Conservation (phyloP, 768 basidiomycete species). For the Phanerochaete sordida region DNA sequence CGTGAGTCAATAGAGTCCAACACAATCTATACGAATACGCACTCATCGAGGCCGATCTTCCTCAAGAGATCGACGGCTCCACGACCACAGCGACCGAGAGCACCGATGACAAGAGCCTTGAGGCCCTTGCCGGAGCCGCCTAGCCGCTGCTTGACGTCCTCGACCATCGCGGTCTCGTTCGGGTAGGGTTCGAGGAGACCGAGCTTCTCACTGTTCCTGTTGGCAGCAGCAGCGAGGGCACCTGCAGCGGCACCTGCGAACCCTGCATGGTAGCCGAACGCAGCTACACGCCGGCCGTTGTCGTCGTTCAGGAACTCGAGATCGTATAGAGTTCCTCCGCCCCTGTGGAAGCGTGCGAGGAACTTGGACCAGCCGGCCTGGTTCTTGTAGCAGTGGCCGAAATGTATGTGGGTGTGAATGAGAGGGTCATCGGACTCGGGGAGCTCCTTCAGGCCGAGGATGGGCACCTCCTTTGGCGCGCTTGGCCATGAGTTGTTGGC, state of each 20-base stretch:
- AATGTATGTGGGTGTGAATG: slow-evolving; percentile 94
- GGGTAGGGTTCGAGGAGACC: slow-evolving; percentile 75
- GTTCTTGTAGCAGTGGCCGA: slow-evolving; percentile 96
- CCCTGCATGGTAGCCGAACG: slow-evolving; percentile 97
- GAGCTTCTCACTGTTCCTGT: slow-evolving; percentile 55
- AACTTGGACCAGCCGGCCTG: slow-evolving; percentile 92
- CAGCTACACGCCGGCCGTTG: slow-evolving; percentile 86
- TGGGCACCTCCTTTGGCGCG: slow-evolving; percentile 70
- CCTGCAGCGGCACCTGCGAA: slow-evolving; percentile 97
- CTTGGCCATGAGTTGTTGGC: slow-evolving; percentile 85
- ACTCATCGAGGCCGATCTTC: slow-evolving; percentile 96
- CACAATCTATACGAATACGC: slow-evolving; percentile 28
- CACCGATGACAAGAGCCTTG: slow-evolving; percentile 92
- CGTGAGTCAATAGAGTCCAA: background rate
- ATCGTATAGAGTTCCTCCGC: slow-evolving; percentile 87
- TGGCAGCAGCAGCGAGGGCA: slow-evolving; percentile 74
- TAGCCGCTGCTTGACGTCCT: slow-evolving; percentile 60
- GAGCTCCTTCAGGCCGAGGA: slow-evolving; percentile 97
- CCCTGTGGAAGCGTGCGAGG: slow-evolving; percentile 80
- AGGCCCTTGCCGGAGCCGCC: slow-evolving; percentile 69
- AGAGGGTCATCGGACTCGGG: slow-evolving; percentile 77
- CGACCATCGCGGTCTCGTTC: slow-evolving; percentile 84
- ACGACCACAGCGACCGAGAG: slow-evolving; percentile 89
- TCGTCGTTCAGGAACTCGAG: slow-evolving; percentile 91
- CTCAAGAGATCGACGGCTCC: slow-evolving; percentile 95